A percentile compares a stretch with the other conserved stretches of the same genome.
phyloP scores from a whole-genome alignment of 2,329 filamentous ascomycete genomes.

The Xylaria sp. region DNA sequence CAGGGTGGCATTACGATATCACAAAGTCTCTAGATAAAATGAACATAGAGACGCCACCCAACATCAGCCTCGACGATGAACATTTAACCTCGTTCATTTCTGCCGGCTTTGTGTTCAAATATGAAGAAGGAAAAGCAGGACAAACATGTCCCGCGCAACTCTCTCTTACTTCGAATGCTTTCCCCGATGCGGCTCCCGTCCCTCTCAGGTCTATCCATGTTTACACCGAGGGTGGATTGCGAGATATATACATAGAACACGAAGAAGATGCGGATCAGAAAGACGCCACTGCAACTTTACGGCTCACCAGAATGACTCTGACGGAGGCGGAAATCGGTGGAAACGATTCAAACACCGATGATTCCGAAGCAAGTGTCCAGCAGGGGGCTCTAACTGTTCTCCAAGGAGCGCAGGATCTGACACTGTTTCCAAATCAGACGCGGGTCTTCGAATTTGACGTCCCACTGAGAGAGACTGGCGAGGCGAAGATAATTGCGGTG shows the following conservation, averaged over 20 bases:
- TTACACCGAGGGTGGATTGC: conserved; percentile 53
- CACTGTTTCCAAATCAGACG: conserved; percentile 59
- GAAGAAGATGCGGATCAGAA: conserved; percentile 19
- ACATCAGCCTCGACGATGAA: conserved; percentile 47
- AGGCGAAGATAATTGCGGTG: conserved; percentile 61
- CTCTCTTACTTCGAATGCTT: conserved; percentile 51
- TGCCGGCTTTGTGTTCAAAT: conserved; percentile 53
- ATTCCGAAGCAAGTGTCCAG: conserved; percentile 25
- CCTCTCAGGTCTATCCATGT: conserved; percentile 48
- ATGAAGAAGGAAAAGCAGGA: conserved; percentile 56
- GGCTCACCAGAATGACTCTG: conserved; percentile 21
- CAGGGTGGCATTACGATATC: conserved; percentile 59
- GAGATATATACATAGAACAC: conserved; percentile 49
- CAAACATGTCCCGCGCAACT: conserved; percentile 55
- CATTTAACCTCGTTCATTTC: conserved; percentile 49
- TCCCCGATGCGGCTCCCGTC: conserved; percentile 47
- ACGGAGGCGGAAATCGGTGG: conserved; percentile 26
- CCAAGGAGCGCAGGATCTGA: conserved; percentile 57
- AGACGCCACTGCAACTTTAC: conserved; percentile 9
- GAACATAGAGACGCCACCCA: conserved; percentile 40
- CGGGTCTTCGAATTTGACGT: conserved; percentile 67
- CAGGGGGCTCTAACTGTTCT: conserved; percentile 37
- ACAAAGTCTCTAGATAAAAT: conserved; percentile 51
- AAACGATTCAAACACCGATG: conserved; percentile 27
- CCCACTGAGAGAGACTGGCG: conserved; percentile 75